Conservation (phyloP, 139 green algal genomes). For the Edaphochlamys debaryana region DNA sequence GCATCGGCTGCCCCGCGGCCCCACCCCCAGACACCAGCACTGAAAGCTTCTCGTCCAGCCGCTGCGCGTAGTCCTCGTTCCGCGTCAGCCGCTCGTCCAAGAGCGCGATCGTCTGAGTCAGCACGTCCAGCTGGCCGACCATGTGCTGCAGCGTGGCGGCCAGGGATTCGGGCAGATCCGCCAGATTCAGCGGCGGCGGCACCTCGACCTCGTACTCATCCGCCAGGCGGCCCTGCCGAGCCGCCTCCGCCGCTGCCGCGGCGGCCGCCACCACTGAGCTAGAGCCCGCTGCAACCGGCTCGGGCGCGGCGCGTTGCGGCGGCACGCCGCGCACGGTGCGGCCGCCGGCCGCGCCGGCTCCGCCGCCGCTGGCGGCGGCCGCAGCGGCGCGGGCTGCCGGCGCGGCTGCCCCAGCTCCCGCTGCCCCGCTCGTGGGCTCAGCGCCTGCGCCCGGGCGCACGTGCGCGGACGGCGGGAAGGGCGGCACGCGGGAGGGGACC, state of each 20-base stretch:
- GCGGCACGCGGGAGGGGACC: background rate
- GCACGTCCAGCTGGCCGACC: conserved; percentile 80
- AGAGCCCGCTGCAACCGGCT: no score
- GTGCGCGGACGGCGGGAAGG: background rate
- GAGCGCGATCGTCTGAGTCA: conserved; percentile 83
- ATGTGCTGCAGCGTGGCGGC: conserved; percentile 80
- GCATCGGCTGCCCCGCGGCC: no score
- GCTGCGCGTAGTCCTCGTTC: conserved; percentile 72
- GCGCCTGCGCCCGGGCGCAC: background rate
- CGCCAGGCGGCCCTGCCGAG: background rate
- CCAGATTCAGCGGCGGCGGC: conserved; percentile 66
- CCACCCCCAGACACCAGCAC: background rate
- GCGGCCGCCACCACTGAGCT: background rate
- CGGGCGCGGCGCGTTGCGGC: no score
- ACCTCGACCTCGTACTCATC: conserved; percentile 58
- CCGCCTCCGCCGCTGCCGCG: background rate
- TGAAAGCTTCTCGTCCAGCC: conserved; percentile 46
- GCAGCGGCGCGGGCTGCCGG: no score
- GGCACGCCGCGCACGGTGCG: background rate
- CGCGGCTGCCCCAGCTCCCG: no score
- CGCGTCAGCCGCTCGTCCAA: conserved; percentile 84
- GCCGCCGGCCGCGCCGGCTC: background rate
- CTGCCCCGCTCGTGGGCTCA: background rate
- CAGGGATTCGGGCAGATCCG: conserved; percentile 68
- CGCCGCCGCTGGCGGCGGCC: background rate